Percentiles rank a stretch among this genome's conserved stretches.
phyloP scores from a whole-genome alignment of 2,329 filamentous ascomycete species.

The Sporothrix mexicana region DNA sequence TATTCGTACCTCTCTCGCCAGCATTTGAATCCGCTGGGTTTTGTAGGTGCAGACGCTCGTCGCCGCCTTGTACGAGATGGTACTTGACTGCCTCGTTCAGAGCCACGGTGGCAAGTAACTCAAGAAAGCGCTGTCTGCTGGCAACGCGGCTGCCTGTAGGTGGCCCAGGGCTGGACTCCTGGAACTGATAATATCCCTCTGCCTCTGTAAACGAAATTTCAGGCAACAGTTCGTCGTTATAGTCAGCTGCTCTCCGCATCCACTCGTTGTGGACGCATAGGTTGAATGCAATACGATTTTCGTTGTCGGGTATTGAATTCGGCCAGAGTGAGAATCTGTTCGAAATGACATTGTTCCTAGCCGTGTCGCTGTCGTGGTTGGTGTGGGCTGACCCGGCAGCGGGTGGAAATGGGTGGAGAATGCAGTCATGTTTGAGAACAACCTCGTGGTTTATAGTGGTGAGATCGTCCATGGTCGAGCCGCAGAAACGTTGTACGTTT shows the following conservation, averaged over 20 bases:
- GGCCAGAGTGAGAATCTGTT: neutral
- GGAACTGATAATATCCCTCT: constrained; percentile 13
- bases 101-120: constrained; percentile 15
- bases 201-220: constrained; percentile 29
- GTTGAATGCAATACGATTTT: constrained; percentile 22
- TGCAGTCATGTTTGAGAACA: too few species aligned
- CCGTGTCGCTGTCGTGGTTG: too few species aligned
- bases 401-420: too few species aligned
- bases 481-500: too few species aligned
- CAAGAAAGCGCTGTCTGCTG: neutral
- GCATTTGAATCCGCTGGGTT: neutral
- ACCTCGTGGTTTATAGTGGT: too few species aligned
- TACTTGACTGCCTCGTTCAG: constrained; percentile 30
- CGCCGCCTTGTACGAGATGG: constrained; percentile 31
- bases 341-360: too few species aligned
- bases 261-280: constrained; percentile 9
- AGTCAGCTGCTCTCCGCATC: neutral
- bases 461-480: too few species aligned
- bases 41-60: constrained; percentile 29
- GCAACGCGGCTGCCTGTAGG: neutral
- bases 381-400: too few species aligned
- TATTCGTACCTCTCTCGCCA: constrained; percentile 11
- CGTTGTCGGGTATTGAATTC: constrained; percentile 10
- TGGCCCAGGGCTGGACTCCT: neutral
- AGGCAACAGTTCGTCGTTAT: constrained; percentile 3